phyloP scores from a whole-genome alignment of 2,329 filamentous ascomycete genomes.

The Chaetomiaceae sp. region DNA sequence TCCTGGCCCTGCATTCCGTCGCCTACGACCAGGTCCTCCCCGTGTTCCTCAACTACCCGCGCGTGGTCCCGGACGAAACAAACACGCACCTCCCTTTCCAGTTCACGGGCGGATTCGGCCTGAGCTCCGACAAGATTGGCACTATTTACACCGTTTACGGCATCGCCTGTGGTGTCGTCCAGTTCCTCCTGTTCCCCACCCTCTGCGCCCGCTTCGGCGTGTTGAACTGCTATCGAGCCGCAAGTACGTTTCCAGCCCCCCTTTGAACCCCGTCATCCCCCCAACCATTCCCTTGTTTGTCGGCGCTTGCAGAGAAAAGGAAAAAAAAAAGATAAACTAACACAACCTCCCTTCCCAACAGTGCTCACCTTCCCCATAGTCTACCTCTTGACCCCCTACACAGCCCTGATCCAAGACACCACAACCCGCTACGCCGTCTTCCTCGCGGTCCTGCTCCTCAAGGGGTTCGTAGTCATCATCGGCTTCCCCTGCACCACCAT shows the following conservation, averaged over 20 bases:
- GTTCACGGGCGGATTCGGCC: conserved; percentile 76
- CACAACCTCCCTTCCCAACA: conserved; percentile 22
- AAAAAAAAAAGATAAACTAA: conserved; percentile 3
- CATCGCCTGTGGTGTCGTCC: conserved; percentile 70
- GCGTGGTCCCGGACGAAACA: conserved; percentile 47
- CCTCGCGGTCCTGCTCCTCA: conserved; percentile 64
- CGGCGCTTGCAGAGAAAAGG: no score
- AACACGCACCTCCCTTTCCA: conserved; percentile 67
- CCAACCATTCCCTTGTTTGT: not conserved
- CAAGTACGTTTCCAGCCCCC: conserved; percentile 37
- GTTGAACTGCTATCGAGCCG: conserved; percentile 65
- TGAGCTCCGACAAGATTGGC: conserved; percentile 69
- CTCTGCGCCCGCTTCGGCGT: conserved; percentile 70
- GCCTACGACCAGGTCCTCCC: conserved; percentile 84
- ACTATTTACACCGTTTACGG: conserved; percentile 82
- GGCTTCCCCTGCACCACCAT: conserved; percentile 89
- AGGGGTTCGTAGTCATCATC: conserved; percentile 72
- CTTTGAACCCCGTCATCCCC: not conserved
- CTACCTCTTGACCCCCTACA: conserved; percentile 80
- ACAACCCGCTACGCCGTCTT: conserved; percentile 55
- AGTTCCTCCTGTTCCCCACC: conserved; percentile 80
- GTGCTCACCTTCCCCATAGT: conserved; percentile 65
- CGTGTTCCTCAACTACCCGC: conserved; percentile 78
- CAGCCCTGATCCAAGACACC: conserved; percentile 53
- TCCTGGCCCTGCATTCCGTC: conserved; percentile 76